Evolutionary conservation across 148 eudicot species (phyloP), one percentile per base, ranked within the genome.

Genomic region (Rhododendron kiyosumense): DNA sequence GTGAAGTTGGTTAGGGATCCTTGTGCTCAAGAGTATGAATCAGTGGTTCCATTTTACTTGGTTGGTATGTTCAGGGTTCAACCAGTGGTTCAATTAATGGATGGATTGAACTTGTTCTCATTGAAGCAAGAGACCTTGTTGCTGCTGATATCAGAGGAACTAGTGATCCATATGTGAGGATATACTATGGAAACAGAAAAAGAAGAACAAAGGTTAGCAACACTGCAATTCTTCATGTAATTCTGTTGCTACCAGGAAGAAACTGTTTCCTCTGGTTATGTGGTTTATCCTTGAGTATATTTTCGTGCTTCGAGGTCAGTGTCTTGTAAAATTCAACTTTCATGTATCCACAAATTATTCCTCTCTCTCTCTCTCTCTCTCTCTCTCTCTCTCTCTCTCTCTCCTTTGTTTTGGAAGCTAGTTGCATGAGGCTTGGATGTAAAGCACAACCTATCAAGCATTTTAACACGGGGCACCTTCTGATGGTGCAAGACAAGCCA

Each of bases 101-200:
- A 73, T 94, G 88, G 98, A 89, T 97, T 59, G 99, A 97, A 88
- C 93, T 97, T 45, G 90, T 89, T 88, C 88, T 97, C 34, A 83
- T 97, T 61, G 99, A 97, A 84, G 99, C 92, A 13, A 93, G 85
- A 90, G 98, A 97, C 89, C 98, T 97, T 79, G 86, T 97, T 85
- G 99, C 95, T 88, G 99, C 99, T 76, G 99, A 97, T 86, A 88
- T 97, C 80, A 90, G 98, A 85, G 99, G 99, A 85, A 94, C 99
- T 45, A 97, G 99, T 88, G 99, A 97, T 91, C 99, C 99, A 26
- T 97, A 92, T 89, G 98, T 97, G 73, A 93, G 91, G 85, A 89
- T 97, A 87, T 95, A 95, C 36, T 97, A 97, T 85, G 99, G 99
- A 84, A 91, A 87, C 84, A 85, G 89, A 83, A 97, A 88, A 93